Evolutionary conservation across 768 basidiomycete species (phyloP).

Genomic region (Kockovaella imperatae): DNA sequence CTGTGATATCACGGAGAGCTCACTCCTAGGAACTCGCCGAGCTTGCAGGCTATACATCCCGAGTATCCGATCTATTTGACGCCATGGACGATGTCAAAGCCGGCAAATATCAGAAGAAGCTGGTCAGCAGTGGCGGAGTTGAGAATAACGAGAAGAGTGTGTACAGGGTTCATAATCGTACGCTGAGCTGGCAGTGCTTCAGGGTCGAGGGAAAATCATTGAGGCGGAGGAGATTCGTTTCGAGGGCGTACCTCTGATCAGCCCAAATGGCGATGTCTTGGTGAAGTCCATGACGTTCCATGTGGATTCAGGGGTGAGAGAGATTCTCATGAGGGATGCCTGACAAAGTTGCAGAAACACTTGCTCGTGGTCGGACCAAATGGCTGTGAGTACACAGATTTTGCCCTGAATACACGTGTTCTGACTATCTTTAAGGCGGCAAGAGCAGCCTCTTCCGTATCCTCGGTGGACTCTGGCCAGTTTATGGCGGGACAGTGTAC

Average conservation of each 20-base stretch:
- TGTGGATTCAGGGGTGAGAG: slow-evolving; percentile 72
- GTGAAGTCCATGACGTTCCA: slow-evolving; percentile 77
- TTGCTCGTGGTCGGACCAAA: slow-evolving; percentile 91
- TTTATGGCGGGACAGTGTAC: slow-evolving; percentile 70
- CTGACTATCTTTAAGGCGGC: slow-evolving; percentile 23
- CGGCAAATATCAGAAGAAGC: slow-evolving; percentile 79
- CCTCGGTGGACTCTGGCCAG: slow-evolving; percentile 91
- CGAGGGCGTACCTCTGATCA: slow-evolving; percentile 87
- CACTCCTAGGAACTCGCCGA: slow-evolving; percentile 65
- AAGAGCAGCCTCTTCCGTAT: slow-evolving; percentile 89
- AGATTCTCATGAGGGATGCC: not conserved
- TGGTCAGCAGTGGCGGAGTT: slow-evolving; percentile 64
- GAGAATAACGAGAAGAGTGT: slow-evolving; percentile 70
- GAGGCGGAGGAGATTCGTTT: slow-evolving; percentile 78
- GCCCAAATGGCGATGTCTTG: slow-evolving; percentile 89
- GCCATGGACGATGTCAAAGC: slow-evolving; percentile 79
- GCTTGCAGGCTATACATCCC: slow-evolving; percentile 87
- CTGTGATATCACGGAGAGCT: slow-evolving; percentile 5
- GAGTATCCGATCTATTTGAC: slow-evolving; percentile 79
- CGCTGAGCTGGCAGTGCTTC: slow-evolving; percentile 54
- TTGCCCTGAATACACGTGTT: not conserved
- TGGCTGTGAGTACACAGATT: slow-evolving; percentile 48
- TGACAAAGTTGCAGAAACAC: slow-evolving; percentile 59
- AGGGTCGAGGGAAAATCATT: slow-evolving; percentile 67
- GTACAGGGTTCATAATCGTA: slow-evolving; percentile 23